Evolutionary conservation across 2,329 filamentous ascomycete species (phyloP), one percentile per base, ranked within the genome.

Genomic region (Hymenoscyphus occultus): DNA sequence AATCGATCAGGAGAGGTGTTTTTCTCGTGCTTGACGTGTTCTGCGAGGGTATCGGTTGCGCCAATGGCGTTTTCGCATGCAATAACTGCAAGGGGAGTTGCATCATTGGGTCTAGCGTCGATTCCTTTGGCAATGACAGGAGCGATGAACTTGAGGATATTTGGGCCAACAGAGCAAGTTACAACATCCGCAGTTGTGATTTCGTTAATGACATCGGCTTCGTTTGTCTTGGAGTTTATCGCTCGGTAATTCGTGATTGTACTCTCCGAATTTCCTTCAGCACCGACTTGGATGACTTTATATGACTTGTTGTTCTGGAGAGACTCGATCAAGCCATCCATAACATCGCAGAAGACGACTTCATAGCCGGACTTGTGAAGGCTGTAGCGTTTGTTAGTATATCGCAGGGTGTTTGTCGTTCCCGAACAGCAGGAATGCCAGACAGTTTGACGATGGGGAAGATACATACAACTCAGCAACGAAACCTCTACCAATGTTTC

Each of bases 31-130:
- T 89, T 90, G 82, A 96, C 96, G 82, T 90, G 88, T 51, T 84
- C 85, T 70, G 90, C 91, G 61, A 97, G 89, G 48, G 90, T 92
- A 76, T 95, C 91, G 60, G 95, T 98, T 74, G 93, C 95, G 70
- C 92, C 92, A 76, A 98, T 97, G 77, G 92, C 92, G 79, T 99
- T 99, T 83, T 99, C 95, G 80, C 95, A 99, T 65, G 95, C 95
- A 80, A 99, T 97, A 76, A 99, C 91, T 28, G 93, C 88, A 54
- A 98, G 80, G 7, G 94, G 93, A 68, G 85, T 84, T 63, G 78
- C 76, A 56, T 83, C 80, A 14, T 78, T 75, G n/a, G 87, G 84
- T 69, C 95, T 90, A 70, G 84, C 84, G 76, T 94, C 89, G 69
- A 99, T 92, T 71, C 92, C 95, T 84, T 96, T 95, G 76, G 94